Base-by-base conservation (phyloP, 352 stramenopile species). In the Blastocystis sp. region DNA sequence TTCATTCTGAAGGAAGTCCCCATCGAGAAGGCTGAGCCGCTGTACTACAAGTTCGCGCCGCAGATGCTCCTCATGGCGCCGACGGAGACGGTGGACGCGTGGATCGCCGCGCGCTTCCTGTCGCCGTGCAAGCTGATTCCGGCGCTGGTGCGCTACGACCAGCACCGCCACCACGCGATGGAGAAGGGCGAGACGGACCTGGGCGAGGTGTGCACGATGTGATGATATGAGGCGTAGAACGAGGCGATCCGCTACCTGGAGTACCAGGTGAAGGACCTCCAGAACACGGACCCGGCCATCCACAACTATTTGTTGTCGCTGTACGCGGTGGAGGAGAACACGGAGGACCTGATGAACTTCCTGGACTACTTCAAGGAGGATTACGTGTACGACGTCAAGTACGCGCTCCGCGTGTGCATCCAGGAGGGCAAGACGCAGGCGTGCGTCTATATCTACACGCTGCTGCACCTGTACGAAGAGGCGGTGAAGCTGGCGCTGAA, bases 31-130 rank as follows among this genome's bases (percentile, higher is more conserved):
- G 93, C 97, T 10, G 94, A 97, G 84, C 92, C 95, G 81, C 90
- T 97, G 7, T 96, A 95, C 90, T 97, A 97, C 92, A 97, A 97
- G 89, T 97, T 96, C 90, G 96, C 94, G 19, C 93, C 94, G 0
- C 93, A 96, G 68, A 90, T 97, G 45, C 96, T 97, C 81, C 93
- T 96, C 9, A 92, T 95, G 82, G 95, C 95, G 87, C 93, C 94
- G 0, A 94, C 94, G 79, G 93, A 95, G 81, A 93, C 95, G 63
- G 95, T 97, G 59, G 93, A 95, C 11, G 94, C 94, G 6, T 97
- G 94, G 94, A 94, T 94, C 52, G 89, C 70, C 3, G 94, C 95
- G 64, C 93, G 93, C 43, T 93, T 94, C 34, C 89, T 97, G 14
- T 94, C 96, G 45, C 94, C 94, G 14, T 96, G 94, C 24, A 94